Conservation (phyloP, 2,329 filamentous ascomycete species). For the Aaosphaeria arxii region DNA sequence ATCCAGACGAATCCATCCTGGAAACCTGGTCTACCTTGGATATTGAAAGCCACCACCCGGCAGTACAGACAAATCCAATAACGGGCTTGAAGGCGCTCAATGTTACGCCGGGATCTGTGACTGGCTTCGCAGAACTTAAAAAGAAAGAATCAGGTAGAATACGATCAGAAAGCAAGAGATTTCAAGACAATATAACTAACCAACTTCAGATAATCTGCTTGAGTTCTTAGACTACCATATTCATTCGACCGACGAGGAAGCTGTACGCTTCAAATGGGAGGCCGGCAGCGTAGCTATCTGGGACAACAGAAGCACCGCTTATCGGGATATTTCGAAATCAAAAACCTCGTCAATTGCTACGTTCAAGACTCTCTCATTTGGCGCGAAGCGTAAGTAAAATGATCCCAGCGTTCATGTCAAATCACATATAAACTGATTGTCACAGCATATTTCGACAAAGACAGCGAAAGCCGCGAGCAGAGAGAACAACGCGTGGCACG, state of each 20-base stretch:
- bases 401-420: background rate
- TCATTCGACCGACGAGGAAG: slow-evolving; percentile 8
- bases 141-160: slow-evolving; percentile 46
- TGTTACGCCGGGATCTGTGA: slow-evolving; percentile 41
- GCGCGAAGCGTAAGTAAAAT: slow-evolving; percentile 3
- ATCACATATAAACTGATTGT: background rate
- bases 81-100: slow-evolving; percentile 47
- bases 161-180: background rate
- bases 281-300: slow-evolving; percentile 10
- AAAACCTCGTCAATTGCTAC: background rate
- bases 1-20: no score
- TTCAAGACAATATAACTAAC: background rate
- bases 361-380: background rate
- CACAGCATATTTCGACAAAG: slow-evolving; percentile 7
- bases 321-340: slow-evolving; percentile 3
- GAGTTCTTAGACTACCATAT: slow-evolving; percentile 8
- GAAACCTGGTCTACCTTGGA: no score
- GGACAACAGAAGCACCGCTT: slow-evolving; percentile 10
- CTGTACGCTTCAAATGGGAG: slow-evolving; percentile 8
- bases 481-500: background rate
- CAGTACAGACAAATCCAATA: slow-evolving; percentile 50
- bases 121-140: slow-evolving; percentile 50
- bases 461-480: slow-evolving; percentile 7
- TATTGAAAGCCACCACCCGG: slow-evolving; percentile 42
- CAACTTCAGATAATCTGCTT: slow-evolving; percentile 7